A percentile compares a stretch with the other conserved stretches of the same genome.
These are phyloP conservation scores for Rhypophila decipiens DNA, from an alignment of 495 filamentous ascomycete genomes.

Conservation along the genomic window DNA sequence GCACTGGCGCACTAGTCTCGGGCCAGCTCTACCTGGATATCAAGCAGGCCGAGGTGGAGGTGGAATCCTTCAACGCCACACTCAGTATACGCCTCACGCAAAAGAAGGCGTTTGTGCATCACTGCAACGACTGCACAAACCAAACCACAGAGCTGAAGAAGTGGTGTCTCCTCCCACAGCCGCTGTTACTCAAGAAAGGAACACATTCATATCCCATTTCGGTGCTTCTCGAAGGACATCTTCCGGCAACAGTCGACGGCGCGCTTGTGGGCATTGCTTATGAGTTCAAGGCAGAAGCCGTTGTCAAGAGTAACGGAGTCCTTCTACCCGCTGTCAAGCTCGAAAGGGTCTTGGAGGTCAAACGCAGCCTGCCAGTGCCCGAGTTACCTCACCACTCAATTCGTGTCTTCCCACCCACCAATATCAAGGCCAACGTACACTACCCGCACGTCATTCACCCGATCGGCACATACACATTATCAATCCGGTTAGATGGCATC, in stretches of 20 bases:
- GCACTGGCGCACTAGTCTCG: conserved; percentile 81
- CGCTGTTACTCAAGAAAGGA: conserved; percentile 57
- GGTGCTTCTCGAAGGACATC: conserved; percentile 76
- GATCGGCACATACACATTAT: conserved; percentile 72
- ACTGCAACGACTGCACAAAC: conserved; percentile 70
- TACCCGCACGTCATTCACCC: conserved; percentile 81
- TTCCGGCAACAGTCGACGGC: conserved; percentile 76
- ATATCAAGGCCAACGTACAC: conserved; percentile 74
- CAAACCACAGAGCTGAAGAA: conserved; percentile 64
- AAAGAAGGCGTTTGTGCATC: conserved; percentile 68
- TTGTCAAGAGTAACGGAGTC: conserved; percentile 44
- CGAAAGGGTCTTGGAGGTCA: conserved; percentile 58
- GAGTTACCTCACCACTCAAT: conserved; percentile 68
- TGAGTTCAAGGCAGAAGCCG: conserved; percentile 66
- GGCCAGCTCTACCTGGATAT: conserved; percentile 73
- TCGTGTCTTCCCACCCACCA: conserved; percentile 93
- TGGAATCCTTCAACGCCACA: conserved; percentile 63
- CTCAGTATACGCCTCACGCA: conserved; percentile 61
- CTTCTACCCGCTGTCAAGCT: conserved; percentile 45
- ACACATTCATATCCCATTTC: conserved; percentile 86
- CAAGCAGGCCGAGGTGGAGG: conserved; percentile 53
- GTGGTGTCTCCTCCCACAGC: conserved; percentile 71
- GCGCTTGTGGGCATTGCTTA: conserved; percentile 71
- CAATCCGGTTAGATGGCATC: conserved; percentile 74
- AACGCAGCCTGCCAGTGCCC: conserved; percentile 59